These are phyloP conservation scores for Aspergillus intermedius DNA, from an alignment of 2,329 filamentous ascomycete species.

Conservation along the genomic window DNA sequence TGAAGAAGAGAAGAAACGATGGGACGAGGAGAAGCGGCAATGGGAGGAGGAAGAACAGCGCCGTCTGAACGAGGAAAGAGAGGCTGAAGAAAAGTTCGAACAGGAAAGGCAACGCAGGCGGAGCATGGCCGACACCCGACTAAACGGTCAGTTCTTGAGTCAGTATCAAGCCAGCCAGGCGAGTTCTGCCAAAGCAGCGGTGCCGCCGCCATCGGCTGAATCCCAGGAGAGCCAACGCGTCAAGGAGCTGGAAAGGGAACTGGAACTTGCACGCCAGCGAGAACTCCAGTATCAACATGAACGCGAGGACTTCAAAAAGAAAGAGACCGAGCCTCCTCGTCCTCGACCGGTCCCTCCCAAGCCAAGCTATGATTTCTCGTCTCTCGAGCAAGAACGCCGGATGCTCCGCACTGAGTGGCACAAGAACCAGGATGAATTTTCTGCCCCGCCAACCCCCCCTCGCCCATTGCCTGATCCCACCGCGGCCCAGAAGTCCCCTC, in stretches of 20 bases:
- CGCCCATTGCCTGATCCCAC: slow-evolving; percentile 26
- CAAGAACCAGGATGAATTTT: slow-evolving; percentile 28
- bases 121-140: slow-evolving; percentile 56
- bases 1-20: slow-evolving; percentile 42
- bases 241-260: slow-evolving; percentile 68
- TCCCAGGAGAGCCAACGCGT: slow-evolving; percentile 61
- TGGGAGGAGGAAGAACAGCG: slow-evolving; percentile 74
- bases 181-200: slow-evolving; percentile 29
- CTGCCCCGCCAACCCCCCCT: slow-evolving; percentile 20
- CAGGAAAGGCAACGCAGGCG: slow-evolving; percentile 60
- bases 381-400: slow-evolving; percentile 55
- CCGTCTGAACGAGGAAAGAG: slow-evolving; percentile 64
- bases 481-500: slow-evolving; percentile 11
- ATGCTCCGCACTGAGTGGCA: slow-evolving; percentile 54
- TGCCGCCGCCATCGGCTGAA: slow-evolving; percentile 26
- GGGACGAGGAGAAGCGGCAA: slow-evolving; percentile 52
- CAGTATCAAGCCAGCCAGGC: slow-evolving; percentile 73
- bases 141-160: slow-evolving; percentile 78
- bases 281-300: slow-evolving; percentile 59
- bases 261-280: slow-evolving; percentile 61
- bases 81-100: slow-evolving; percentile 60
- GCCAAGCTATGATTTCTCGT: slow-evolving; percentile 51
- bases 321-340: slow-evolving; percentile 21
- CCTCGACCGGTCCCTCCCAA: slow-evolving; percentile 28
- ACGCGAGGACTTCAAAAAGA: slow-evolving; percentile 44